Evolutionary conservation across 108 stramenopile genomes (phyloP), one percentile per base, ranked within the genome.

Genomic region (Cyclotella baltica): DNA sequence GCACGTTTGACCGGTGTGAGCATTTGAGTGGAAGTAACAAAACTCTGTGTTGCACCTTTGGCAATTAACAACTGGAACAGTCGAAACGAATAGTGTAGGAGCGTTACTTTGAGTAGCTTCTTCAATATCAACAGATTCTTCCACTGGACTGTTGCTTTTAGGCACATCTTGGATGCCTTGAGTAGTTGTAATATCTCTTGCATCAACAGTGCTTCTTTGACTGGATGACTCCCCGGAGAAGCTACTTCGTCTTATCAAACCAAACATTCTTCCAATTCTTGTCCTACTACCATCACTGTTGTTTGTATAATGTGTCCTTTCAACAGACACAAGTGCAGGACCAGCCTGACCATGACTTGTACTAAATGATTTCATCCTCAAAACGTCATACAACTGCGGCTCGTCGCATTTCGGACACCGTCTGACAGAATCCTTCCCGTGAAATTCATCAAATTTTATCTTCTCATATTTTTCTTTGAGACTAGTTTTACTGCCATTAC

Each of bases 21-120:
- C 88, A 37, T 85, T 84, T 22, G 84, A 84, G 47, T 88, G 88
- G 40, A 80, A 77, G 65, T 87, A 88, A 52, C 88, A 88, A 66
- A 84, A 88, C 19, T 77, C 82, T 4, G 61, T 55, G 23, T 56
- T 35, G 59, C 88, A 87, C 27, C n/a, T 58, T 20, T 55, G 40
- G 57, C 88, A 87, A 1, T 27, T 65, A 40, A 87, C 84, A 61
- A 57, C 65, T 40, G 80, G 76, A 46, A n/a, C 36, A 18, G 51
- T 78, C 40, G 78, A 78, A 48, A 53, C 66, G 18, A 48, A 16
- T 23, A 57, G 70, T 46, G 38, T 4, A 35, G 36, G 29, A 36
- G 34, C n/a, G 2, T 48, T 48, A n/a, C n/a, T 48, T 16, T 16
- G 2, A 16, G n/a, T 56, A n/a, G 55, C 3, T 27, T 56, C 55